Percentiles rank a stretch among this genome's conserved stretches.
Conservation (phyloP, 371 early-diverging fungal genomes). For the Rhizopus stolonifer region DNA sequence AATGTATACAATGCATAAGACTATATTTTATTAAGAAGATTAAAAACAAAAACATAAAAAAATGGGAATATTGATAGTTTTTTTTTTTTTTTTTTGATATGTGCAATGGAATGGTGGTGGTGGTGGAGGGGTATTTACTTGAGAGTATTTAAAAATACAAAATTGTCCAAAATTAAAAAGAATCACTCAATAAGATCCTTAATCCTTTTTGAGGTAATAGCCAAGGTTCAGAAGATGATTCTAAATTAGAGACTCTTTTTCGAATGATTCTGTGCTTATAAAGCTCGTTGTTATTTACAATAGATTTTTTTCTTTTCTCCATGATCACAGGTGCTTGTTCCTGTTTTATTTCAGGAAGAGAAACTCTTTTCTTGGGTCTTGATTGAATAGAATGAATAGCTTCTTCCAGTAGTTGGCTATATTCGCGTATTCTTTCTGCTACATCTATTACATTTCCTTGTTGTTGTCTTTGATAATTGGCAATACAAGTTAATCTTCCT, state of each 20-base stretch:
- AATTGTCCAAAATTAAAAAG: too few species aligned
- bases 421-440: slow-evolving; percentile 52
- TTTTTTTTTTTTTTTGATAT: slow-evolving; percentile 6
- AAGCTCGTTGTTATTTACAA: slow-evolving; percentile 22
- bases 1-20: too few species aligned
- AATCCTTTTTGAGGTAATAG: slow-evolving; percentile 41
- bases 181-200: slow-evolving; percentile 30
- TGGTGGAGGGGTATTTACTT: slow-evolving; percentile 1
- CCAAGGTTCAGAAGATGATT: slow-evolving; percentile 9
- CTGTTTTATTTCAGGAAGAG: background rate
- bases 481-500: slow-evolving; percentile 46
- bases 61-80: too few species aligned
- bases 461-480: slow-evolving; percentile 48
- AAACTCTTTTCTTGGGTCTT: background rate
- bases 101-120: background rate
- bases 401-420: slow-evolving; percentile 55
- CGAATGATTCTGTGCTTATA: slow-evolving; percentile 42
- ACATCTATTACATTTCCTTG: slow-evolving; percentile 53
- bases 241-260: slow-evolving; percentile 35
- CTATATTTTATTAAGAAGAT: too few species aligned
- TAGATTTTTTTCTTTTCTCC: background rate
- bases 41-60: too few species aligned
- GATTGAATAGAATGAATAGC: slow-evolving; percentile 40
- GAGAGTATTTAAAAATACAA: too few species aligned
- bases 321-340: background rate